Conservation (phyloP, 2,329 filamentous ascomycete genomes). For the Penicillium sp. region DNA sequence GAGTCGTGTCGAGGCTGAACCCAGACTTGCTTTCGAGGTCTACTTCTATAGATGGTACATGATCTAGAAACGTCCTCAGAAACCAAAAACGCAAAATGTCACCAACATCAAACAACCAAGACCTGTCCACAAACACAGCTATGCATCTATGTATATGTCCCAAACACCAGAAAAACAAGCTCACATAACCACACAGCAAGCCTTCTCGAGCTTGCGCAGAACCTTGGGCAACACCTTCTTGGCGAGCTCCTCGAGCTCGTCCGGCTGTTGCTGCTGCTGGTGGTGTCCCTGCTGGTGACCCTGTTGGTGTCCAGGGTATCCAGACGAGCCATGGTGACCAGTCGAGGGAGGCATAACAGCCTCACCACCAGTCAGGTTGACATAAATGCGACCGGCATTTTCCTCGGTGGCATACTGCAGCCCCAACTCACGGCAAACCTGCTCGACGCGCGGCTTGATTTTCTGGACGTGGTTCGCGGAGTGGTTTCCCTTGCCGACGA, state of each 20-base stretch:
- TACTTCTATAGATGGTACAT: background rate
- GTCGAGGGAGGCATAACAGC: conserved; percentile 39
- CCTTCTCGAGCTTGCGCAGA: conserved; percentile 56
- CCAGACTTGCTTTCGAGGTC: background rate
- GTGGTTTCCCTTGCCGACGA: conserved; percentile 93
- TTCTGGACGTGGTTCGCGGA: conserved; percentile 73
- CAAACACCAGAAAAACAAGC: conserved; percentile 6
- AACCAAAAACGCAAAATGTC: background rate
- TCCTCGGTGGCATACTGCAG: conserved; percentile 76
- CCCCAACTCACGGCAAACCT: conserved; percentile 72
- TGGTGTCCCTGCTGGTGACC: conserved; percentile 32
- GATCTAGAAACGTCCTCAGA: background rate
- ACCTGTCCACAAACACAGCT: background rate
- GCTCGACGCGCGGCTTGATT: conserved; percentile 88
- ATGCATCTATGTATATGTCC: conserved; percentile 1
- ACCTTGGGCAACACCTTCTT: conserved; percentile 54
- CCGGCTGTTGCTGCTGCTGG: conserved; percentile 44
- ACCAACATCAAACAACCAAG: background rate
- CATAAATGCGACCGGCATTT: conserved; percentile 80
- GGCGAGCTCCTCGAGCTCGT: conserved; percentile 53
- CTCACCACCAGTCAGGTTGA: conserved; percentile 69
- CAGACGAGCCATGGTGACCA: conserved; percentile 28
- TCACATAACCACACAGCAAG: conserved; percentile 69
- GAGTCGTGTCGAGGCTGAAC: conserved; percentile 4
- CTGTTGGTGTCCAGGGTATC: conserved; percentile 35